These are phyloP conservation scores for Lathyrus tuberosus DNA, from an alignment of 306 rosid species.

Conservation along the genomic window DNA sequence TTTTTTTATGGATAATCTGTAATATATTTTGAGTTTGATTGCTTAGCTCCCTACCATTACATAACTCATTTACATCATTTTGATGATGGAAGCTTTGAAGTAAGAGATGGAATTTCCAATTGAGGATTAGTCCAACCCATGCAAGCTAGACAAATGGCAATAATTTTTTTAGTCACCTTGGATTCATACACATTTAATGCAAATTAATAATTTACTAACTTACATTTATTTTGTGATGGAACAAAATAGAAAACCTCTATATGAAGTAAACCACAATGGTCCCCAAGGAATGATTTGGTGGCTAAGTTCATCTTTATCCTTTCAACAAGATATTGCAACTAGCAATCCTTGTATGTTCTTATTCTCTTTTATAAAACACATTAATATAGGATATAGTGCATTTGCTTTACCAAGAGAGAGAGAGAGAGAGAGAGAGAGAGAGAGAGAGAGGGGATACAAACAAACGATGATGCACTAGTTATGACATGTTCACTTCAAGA, in stretches of 20 bases:
- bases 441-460: not conserved
- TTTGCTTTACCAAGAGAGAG: not conserved
- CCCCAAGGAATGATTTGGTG: slow-evolving; percentile 24
- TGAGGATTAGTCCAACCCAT: not conserved
- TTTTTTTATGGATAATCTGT: no score
- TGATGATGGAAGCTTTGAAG: no score
- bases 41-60: no score
- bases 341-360: slow-evolving; percentile 33
- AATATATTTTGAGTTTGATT: no score
- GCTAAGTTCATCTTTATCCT: slow-evolving; percentile 37
- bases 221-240: slow-evolving; percentile 34
- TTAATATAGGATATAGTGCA: slow-evolving; percentile 33
- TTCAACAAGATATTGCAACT: not conserved
- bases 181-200: not conserved
- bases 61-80: no score
- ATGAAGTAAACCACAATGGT: slow-evolving; percentile 33
- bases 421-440: not conserved
- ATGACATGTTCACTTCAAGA: slow-evolving; percentile 16
- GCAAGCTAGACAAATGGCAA: not conserved
- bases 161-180: not conserved
- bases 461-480: not conserved
- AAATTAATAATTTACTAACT: not conserved
- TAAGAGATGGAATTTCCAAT: no score
- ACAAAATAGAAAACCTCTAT: slow-evolving; percentile 19
- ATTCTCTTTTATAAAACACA: slow-evolving; percentile 34